Conservation (phyloP, 345 rosid species). For the Eucalyptus grandis region DNA sequence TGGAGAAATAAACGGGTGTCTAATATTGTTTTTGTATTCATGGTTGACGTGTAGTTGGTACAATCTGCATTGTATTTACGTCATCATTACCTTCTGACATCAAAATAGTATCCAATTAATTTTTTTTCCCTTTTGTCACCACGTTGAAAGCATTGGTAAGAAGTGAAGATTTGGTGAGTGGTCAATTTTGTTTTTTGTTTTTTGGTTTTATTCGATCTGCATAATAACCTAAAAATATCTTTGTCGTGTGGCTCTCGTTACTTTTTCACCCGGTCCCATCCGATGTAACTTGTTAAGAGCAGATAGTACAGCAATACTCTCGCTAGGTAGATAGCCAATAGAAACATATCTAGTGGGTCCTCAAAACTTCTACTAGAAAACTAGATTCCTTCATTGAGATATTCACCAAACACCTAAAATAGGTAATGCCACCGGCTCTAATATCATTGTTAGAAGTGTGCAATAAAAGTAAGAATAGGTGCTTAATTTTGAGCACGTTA, state of each 20-base stretch:
- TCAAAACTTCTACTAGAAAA: background rate
- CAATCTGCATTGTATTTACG: background rate
- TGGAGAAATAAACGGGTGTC: too few species aligned
- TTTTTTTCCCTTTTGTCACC: background rate
- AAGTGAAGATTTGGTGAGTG: background rate
- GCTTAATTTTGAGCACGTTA: background rate
- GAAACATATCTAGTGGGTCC: background rate
- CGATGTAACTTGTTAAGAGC: background rate
- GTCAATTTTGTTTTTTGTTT: background rate
- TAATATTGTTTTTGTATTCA: background rate
- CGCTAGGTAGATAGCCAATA: background rate
- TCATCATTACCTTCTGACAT: background rate
- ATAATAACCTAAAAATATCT: background rate
- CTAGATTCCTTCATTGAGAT: accelerated
- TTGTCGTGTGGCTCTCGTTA: background rate
- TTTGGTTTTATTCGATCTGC: background rate
- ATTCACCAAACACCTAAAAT: accelerated
- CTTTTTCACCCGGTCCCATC: background rate
- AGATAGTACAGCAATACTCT: background rate
- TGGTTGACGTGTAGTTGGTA: background rate
- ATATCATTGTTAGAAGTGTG: background rate
- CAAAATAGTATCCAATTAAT: background rate
- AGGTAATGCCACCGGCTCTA: background rate
- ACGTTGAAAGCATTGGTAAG: background rate
- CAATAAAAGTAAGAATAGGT: background rate